These are phyloP conservation scores for Botrytis porri DNA, from an alignment of 2,329 filamentous ascomycete species.

Conservation along the genomic window DNA sequence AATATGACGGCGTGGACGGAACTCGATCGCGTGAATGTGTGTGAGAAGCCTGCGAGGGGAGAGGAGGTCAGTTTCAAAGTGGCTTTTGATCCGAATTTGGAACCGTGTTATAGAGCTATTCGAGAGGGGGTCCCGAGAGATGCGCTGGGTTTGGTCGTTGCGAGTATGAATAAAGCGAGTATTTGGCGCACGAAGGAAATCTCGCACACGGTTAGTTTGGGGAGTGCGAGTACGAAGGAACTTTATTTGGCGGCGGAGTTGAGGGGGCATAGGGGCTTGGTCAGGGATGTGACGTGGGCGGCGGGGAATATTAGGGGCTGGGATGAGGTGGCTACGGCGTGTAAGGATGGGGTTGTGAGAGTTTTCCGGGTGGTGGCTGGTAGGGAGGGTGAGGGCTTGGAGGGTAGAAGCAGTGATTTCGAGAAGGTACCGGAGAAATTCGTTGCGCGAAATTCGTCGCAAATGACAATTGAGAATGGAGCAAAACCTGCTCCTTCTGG, in stretches of 20 bases:
- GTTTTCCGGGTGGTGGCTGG: constrained; percentile 76
- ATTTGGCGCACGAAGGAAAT: constrained; percentile 74
- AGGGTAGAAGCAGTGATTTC: constrained; percentile 35
- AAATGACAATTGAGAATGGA: constrained; percentile 28
- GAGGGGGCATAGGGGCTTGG: constrained; percentile 68
- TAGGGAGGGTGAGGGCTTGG: constrained; percentile 40
- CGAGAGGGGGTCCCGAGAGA: constrained; percentile 78
- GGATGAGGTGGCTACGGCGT: constrained; percentile 87
- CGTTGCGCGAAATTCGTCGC: constrained; percentile 28
- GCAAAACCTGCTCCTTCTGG: constrained; percentile 46
- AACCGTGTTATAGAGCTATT: constrained; percentile 74
- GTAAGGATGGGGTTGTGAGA: constrained; percentile 84
- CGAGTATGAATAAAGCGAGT: constrained; percentile 77
- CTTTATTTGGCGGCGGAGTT: constrained; percentile 85
- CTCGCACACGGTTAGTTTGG: constrained; percentile 47
- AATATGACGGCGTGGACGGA: constrained; percentile 72
- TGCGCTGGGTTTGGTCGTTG: constrained; percentile 77
- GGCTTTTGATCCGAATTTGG: constrained; percentile 82
- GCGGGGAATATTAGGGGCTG: constrained; percentile 86
- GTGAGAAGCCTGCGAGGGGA: constrained; percentile 66
- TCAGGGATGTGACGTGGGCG: constrained; percentile 89
- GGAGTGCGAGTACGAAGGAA: constrained; percentile 61
- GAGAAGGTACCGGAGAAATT: constrained; percentile 31
- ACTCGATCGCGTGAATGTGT: constrained; percentile 74
- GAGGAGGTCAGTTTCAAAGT: constrained; percentile 87